A percentile compares a stretch with the other conserved stretches of the same genome.
phyloP scores from a whole-genome alignment of 768 basidiomycete genomes.

The Trichaptum fuscoviolaceum region DNA sequence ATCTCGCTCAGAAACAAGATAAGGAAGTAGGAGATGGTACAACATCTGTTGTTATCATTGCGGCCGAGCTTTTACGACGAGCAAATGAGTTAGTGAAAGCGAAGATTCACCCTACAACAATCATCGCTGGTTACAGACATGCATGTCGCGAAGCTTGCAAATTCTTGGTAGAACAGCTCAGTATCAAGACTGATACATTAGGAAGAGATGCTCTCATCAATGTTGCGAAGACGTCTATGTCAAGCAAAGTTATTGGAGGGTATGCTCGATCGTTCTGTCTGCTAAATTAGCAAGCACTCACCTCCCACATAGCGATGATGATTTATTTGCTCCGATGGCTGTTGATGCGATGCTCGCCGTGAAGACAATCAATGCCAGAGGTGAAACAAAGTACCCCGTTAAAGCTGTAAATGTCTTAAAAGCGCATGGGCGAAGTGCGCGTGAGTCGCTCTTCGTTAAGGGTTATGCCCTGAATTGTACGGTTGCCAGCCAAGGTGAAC shows the following conservation, averaged over 20 bases:
- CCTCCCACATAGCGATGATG: slow-evolving; percentile 72
- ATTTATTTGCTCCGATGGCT: slow-evolving; percentile 96
- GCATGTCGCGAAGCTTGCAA: slow-evolving; percentile 97
- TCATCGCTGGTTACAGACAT: slow-evolving; percentile 96
- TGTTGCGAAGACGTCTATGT: slow-evolving; percentile 97
- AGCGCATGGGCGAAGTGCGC: slow-evolving; percentile 92
- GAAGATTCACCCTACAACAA: slow-evolving; percentile 98
- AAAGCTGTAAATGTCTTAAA: slow-evolving; percentile 99
- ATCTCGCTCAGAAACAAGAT: slow-evolving; percentile 98
- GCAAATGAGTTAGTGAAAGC: slow-evolving; percentile 98
- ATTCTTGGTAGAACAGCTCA: slow-evolving; percentile 96
- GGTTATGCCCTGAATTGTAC: slow-evolving; percentile 99
- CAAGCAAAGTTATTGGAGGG: slow-evolving; percentile 97
- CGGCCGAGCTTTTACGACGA: slow-evolving; percentile 92
- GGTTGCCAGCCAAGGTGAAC: slow-evolving; percentile 92
- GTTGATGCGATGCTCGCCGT: slow-evolving; percentile 99
- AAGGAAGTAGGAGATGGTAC: slow-evolving; percentile 99
- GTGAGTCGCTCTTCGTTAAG: slow-evolving; percentile 91
- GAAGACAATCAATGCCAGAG: slow-evolving; percentile 87
- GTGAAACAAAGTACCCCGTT: slow-evolving; percentile 97
- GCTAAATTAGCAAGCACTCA: neutral
- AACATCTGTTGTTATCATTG: slow-evolving; percentile 96
- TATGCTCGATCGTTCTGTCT: slow-evolving; percentile 38
- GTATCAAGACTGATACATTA: slow-evolving; percentile 89
- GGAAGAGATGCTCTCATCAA: slow-evolving; percentile 91